Evolutionary conservation across 2,329 filamentous ascomycete species (phyloP).

Genomic region (Pseudogymnoascus sp.): DNA sequence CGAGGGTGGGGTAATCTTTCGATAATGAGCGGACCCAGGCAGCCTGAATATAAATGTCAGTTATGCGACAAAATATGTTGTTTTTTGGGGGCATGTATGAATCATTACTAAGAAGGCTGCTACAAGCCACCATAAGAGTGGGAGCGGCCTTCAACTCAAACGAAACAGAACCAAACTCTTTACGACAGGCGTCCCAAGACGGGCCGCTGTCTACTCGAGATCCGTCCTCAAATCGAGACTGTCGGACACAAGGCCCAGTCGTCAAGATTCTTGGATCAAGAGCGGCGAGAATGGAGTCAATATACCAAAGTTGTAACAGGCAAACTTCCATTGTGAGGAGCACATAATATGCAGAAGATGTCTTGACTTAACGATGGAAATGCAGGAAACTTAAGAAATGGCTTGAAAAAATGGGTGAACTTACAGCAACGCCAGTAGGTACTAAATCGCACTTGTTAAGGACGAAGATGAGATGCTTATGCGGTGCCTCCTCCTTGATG

Average conservation of each 20-base stretch:
- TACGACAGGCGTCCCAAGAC: constrained; percentile 81
- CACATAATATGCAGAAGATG: constrained; percentile 57
- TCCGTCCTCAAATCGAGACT: constrained; percentile 38
- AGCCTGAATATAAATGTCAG: constrained; percentile 53
- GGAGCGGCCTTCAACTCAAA: constrained; percentile 95
- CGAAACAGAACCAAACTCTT: constrained; percentile 66
- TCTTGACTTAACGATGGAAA: constrained; percentile 78
- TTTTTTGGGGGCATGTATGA: constrained; percentile 60
- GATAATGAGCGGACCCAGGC: constrained; percentile 86
- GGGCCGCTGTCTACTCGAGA: constrained; percentile 65
- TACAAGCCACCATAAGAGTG: constrained; percentile 56
- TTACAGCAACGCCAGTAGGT: constrained; percentile 89
- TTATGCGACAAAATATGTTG: constrained; percentile 20
- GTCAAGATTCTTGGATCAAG: constrained; percentile 39
- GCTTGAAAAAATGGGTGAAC: constrained; percentile 39
- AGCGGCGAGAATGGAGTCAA: constrained; percentile 62
- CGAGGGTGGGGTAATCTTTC: constrained; percentile 87
- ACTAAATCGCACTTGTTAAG: constrained; percentile 91
- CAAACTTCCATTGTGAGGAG: constrained; percentile 64
- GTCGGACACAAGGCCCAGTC: neutral
- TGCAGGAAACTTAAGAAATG: constrained; percentile 16
- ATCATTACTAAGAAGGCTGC: constrained; percentile 98
- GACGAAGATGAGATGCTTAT: constrained; percentile 90
- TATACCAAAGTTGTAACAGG: constrained; percentile 99
- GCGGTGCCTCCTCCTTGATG: constrained; percentile 83